Conservation (phyloP, 495 filamentous ascomycete genomes). For the Xylaria flabelliformis region DNA sequence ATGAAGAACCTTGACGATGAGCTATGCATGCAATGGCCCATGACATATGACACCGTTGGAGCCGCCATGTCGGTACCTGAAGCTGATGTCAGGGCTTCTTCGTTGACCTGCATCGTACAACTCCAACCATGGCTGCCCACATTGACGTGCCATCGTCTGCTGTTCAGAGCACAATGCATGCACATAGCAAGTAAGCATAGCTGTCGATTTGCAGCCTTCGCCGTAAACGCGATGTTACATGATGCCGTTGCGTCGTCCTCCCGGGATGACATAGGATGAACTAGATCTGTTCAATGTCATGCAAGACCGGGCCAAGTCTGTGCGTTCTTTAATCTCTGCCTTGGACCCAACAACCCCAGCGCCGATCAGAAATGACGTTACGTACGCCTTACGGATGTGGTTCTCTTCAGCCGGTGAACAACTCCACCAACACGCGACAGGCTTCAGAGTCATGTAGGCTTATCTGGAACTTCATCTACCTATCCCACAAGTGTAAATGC, state of each 20-base stretch:
- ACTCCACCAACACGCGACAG: conserved; percentile 25
- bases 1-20: not conserved
- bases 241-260: conserved; percentile 14
- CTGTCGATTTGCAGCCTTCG: conserved; percentile 9
- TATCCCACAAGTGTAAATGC: not conserved
- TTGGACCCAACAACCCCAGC: conserved; percentile 9
- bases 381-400: conserved; percentile 19
- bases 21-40: not conserved
- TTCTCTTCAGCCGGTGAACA: conserved; percentile 7
- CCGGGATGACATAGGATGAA: conserved; percentile 48
- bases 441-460: not conserved
- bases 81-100: conserved; percentile 8
- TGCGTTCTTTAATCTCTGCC: conserved; percentile 5
- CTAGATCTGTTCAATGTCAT: conserved; percentile 39
- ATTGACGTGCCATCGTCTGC: conserved; percentile 15
- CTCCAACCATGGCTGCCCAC: conserved; percentile 8
- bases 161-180: not conserved
- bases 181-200: not conserved
- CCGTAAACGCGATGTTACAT: conserved; percentile 21
- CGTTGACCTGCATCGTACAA: conserved; percentile 20
- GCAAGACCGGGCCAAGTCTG: conserved; percentile 30
- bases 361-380: conserved; percentile 42
- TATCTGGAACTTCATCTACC: not conserved
- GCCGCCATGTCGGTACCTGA: conserved; percentile 23
- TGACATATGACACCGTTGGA: not conserved